Percentiles rank a stretch among this genome's conserved stretches.
Conservation (phyloP, 441 rosid genomes). For the Cnidoscolus chayamansa region DNA sequence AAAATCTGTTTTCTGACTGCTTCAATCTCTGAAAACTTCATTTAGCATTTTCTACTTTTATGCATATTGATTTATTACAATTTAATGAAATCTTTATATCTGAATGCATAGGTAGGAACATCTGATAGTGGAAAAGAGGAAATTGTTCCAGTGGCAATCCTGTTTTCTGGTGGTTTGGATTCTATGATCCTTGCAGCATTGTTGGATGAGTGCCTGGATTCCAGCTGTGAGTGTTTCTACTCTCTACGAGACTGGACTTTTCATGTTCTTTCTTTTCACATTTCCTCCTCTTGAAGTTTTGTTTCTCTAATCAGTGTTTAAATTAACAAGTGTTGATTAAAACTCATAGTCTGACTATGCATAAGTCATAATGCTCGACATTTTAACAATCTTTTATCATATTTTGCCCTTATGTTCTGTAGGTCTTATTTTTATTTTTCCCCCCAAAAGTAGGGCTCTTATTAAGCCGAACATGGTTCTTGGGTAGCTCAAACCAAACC, state of each 20-base stretch:
- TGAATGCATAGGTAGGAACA: conserved; percentile 39
- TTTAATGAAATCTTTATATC: conserved; percentile 18
- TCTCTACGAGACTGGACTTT: background rate
- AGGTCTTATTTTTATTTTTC: no score
- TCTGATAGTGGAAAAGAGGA: conserved; percentile 31
- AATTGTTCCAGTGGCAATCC: conserved; percentile 69
- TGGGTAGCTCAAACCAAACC: no score
- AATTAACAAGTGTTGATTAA: background rate
- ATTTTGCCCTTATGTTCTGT: background rate
- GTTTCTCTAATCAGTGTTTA: background rate
- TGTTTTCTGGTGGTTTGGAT: conserved; percentile 94
- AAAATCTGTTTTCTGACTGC: background rate
- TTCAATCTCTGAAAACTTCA: background rate
- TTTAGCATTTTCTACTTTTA: background rate
- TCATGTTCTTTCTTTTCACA: background rate
- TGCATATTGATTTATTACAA: background rate
- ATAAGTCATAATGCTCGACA: background rate
- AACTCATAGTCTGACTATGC: background rate
- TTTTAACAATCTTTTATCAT: no score
- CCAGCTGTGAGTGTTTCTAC: conserved; percentile 44
- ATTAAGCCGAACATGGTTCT: no score
- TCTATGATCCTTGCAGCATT: conserved; percentile 91
- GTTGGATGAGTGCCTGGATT: conserved; percentile 69
- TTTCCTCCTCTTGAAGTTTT: background rate
- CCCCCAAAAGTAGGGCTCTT: background rate